Conservation (phyloP, 441 rosid species). For the Macaranga tanarius region DNA sequence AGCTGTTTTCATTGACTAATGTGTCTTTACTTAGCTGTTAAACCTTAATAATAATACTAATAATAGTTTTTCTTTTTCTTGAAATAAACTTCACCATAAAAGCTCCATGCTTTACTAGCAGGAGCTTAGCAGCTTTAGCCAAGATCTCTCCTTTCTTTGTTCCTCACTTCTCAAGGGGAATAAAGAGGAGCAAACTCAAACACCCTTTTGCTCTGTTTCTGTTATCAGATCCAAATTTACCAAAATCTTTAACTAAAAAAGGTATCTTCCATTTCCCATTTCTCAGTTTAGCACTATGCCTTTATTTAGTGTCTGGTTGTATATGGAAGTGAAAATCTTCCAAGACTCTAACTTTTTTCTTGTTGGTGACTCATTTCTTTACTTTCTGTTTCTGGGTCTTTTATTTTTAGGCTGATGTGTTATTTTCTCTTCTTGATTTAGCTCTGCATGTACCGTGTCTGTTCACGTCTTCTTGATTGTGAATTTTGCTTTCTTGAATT, state of each 20-base stretch:
- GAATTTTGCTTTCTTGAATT: background rate
- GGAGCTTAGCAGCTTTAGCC: background rate
- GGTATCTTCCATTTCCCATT: constrained; percentile 11
- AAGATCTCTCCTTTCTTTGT: background rate
- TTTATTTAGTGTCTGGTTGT: background rate
- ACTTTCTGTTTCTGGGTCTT: background rate
- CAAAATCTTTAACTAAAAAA: background rate
- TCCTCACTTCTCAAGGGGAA: background rate
- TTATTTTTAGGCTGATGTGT: background rate
- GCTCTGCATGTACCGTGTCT: background rate
- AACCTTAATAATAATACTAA: background rate
- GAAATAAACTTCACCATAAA: background rate
- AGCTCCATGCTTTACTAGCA: background rate
- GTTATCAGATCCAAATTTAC: background rate
- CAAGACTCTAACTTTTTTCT: constrained; percentile 6
- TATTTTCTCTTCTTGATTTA: background rate
- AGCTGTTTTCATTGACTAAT: background rate
- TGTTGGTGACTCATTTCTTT: background rate
- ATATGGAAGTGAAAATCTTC: background rate
- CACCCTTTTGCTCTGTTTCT: background rate
- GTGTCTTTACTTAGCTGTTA: constrained; percentile 3
- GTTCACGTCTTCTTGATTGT: background rate
- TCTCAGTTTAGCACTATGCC: background rate
- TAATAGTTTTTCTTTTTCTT: background rate
- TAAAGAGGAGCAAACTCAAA: no score